Base-by-base conservation (phyloP, 345 rosid species). In the Eucalyptus sp. region DNA sequence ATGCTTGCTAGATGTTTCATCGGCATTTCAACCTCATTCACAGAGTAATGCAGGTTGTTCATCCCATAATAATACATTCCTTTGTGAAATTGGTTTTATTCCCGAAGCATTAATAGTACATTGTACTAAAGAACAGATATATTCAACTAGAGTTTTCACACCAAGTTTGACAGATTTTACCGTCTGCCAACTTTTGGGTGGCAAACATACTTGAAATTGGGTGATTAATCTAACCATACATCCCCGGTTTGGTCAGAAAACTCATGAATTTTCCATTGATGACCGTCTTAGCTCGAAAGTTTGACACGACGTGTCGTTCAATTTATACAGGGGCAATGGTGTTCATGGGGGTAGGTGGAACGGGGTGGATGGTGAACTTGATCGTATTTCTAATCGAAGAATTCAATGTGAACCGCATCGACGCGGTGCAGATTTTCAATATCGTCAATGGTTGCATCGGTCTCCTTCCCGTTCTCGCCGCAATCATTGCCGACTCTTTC, bases 401-500 rank as follows among this genome's bases (percentile, higher is more conserved):
- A 52, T 92, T 91, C 88, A 86, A 92, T 66, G 64, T 91, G 24
- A 83, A 83, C 31, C 89, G 89, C 87, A 91, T 91, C n/a, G 86
- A 90, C 48, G 93, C 92, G 29, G 88, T 91, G 46, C 91, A 91
- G 86, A 83, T 92, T 51, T 81, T 15, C 50, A 93, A 89, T 52
- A 64, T 91, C 25, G 29, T 92, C 13, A 50, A 50, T 49, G 92
- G 92, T 48, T 88, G 90, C 89, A 13, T 20, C 81, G 60, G 17
- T 87, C 81, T 91, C 9, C 58, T 90, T 43, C 92, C 89, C 6
- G 4, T 90, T 15, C 20, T 89, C 4, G 92, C 90, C 66, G 90
- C 91, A 20, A 88, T 91, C 44, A 33, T 93, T 20, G 94, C 95
- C 8, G 94, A 95, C 86, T 94, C 96, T 31, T 90, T 90, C 88